phyloP scores from a whole-genome alignment of 164 flowering plant genomes.

The Cinnamomum chago region DNA sequence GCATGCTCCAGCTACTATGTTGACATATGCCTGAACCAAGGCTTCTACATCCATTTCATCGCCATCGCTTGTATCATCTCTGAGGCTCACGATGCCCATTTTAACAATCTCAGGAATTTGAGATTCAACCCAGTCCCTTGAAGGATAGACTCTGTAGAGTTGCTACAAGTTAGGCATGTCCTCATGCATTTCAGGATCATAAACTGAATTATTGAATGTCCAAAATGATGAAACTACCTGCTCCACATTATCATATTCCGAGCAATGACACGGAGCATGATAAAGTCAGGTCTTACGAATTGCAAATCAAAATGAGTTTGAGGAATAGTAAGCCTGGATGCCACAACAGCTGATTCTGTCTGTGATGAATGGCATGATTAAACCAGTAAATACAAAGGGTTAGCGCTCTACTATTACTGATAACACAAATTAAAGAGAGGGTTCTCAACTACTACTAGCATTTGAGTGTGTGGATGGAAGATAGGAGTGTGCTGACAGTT shows the following conservation, averaged over 20 bases:
- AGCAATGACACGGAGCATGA: slow-evolving; percentile 95
- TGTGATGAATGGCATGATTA: slow-evolving; percentile 23
- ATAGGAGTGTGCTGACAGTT: not conserved
- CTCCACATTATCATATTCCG: slow-evolving; percentile 93
- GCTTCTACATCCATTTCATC: slow-evolving; percentile 80
- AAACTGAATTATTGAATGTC: not conserved
- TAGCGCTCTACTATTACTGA: not conserved
- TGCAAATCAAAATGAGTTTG: slow-evolving; percentile 75
- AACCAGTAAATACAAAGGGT: not conserved
- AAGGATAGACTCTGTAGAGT: slow-evolving; percentile 57
- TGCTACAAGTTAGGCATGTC: slow-evolving; percentile 7
- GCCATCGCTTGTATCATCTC: slow-evolving; percentile 43
- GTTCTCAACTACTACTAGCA: not conserved
- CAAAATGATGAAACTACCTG: slow-evolving; percentile 45
- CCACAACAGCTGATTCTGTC: slow-evolving; percentile 77
- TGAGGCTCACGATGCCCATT: slow-evolving; percentile 45
- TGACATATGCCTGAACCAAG: slow-evolving; percentile 79
- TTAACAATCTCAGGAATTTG: slow-evolving; percentile 82
- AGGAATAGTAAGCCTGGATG: slow-evolving; percentile 76
- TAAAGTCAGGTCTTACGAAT: slow-evolving; percentile 94
- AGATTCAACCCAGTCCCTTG: slow-evolving; percentile 71
- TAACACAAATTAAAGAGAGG: no score
- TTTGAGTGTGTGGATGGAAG: not conserved
- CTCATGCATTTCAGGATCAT: not conserved
- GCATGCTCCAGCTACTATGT: slow-evolving; percentile 85